Evolutionary conservation across 345 rosid species (phyloP).

Genomic region (Orychophragmus violaceus): DNA sequence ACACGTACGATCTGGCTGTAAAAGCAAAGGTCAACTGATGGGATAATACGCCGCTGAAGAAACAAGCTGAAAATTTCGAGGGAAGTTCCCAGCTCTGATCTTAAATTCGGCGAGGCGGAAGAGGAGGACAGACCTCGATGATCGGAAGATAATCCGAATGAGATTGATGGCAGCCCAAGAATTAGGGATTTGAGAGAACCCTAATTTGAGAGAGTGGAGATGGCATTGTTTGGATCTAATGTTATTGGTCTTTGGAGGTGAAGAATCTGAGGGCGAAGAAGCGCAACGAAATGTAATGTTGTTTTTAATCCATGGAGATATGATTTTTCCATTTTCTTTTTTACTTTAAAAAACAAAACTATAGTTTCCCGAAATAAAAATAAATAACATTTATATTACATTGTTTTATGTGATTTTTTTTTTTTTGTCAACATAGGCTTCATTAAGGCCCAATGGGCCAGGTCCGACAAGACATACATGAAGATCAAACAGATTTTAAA

Average conservation of each 20-base stretch:
- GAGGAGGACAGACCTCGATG: slow-evolving; percentile 23
- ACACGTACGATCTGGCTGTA: slow-evolving; percentile 11
- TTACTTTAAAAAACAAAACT: not conserved
- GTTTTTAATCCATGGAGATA: slow-evolving; percentile 29
- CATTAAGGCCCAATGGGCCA: no score
- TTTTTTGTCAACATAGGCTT: no score
- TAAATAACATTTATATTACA: not conserved
- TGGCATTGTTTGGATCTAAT: slow-evolving; percentile 44
- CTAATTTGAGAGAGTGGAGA: slow-evolving; percentile 31
- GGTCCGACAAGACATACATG: no score
- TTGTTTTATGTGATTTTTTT: not conserved
- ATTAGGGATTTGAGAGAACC: slow-evolving; percentile 13
- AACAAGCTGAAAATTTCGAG: slow-evolving; percentile 10
- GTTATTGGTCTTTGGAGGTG: slow-evolving; percentile 29
- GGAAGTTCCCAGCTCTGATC: slow-evolving; percentile 34
- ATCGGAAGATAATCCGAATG: not conserved
- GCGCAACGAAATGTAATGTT: slow-evolving; percentile 20
- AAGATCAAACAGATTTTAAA: no score
- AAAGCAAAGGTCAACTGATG: slow-evolving; percentile 41
- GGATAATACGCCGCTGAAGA: not conserved
- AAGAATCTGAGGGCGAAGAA: slow-evolving; percentile 43
- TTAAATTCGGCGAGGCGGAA: slow-evolving; percentile 14
- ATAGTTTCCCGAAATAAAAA: not conserved
- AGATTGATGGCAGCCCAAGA: not conserved
- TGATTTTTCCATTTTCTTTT: not conserved